Percentiles rank a stretch among this genome's conserved stretches.
phyloP scores from a whole-genome alignment of 2,329 filamentous ascomycete genomes.

The Pseudogymnoascus sp. region DNA sequence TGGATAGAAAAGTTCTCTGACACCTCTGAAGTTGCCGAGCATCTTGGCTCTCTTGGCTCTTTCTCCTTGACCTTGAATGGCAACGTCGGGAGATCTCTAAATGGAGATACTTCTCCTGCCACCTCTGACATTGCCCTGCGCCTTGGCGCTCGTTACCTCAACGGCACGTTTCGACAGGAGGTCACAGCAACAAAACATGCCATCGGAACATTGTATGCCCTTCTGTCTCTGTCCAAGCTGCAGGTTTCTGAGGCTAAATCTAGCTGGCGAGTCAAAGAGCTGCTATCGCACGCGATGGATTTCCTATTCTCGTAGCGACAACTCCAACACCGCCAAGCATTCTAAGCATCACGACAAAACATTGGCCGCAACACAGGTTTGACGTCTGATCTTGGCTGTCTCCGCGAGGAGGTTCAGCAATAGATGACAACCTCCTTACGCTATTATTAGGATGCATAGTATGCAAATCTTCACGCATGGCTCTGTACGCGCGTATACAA shows the following conservation, averaged over 20 bases:
- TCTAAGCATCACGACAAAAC: background rate
- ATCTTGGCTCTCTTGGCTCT: conserved; percentile 2
- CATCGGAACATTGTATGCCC: background rate
- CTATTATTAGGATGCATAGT: background rate
- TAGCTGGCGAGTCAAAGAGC: background rate
- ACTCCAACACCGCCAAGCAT: background rate
- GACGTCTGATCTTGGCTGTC: conserved; percentile 5
- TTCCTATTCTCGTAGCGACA: background rate
- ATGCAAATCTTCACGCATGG: background rate
- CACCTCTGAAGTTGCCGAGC: background rate
- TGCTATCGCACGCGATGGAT: background rate
- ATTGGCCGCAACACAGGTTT: background rate
- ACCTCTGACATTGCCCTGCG: background rate
- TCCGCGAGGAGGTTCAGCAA: background rate
- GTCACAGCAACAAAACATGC: background rate
- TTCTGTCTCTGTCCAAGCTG: background rate
- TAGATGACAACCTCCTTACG: background rate
- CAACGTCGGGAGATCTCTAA: background rate
- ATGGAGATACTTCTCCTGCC: background rate
- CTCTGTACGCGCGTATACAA: background rate
- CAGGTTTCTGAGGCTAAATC: background rate
- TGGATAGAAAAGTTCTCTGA: background rate
- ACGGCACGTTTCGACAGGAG: background rate
- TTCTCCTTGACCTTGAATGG: background rate
- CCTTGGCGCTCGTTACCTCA: background rate